Evolutionary conservation across 257 asterid genomes (phyloP).

Genomic region (Verbascum thapsus): DNA sequence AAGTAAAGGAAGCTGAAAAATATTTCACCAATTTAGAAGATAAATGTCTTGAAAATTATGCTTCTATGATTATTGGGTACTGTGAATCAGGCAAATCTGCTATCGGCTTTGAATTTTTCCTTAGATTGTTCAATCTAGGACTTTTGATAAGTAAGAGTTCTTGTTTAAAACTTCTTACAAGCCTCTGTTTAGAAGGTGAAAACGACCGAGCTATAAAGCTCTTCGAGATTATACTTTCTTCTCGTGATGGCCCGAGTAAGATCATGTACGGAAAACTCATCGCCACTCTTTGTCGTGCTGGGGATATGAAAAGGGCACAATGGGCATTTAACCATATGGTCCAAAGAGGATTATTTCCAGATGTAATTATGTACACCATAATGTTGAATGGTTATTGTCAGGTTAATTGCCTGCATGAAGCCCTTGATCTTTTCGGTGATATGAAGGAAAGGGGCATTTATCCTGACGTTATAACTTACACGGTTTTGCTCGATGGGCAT

Average conservation of each 20-base stretch:
- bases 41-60: conserved; percentile 55
- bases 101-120: conserved; percentile 54
- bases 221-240: conserved; percentile 42
- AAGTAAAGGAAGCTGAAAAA: conserved; percentile 60
- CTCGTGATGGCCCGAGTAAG: conserved; percentile 47
- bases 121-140: conserved; percentile 40
- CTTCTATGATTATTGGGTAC: conserved; percentile 71
- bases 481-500: conserved; percentile 68
- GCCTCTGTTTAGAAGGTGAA: conserved; percentile 63
- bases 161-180: conserved; percentile 56
- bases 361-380: conserved; percentile 59
- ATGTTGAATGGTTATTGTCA: conserved; percentile 82
- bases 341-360: conserved; percentile 58
- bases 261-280: conserved; percentile 51
- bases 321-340: conserved; percentile 57
- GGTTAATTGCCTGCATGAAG: conserved; percentile 50
- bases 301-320: conserved; percentile 64
- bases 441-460: conserved; percentile 67
- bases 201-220: conserved; percentile 43
- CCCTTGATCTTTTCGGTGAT: conserved; percentile 53
- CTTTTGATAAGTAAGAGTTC: conserved; percentile 39
- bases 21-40: conserved; percentile 52
- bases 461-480: conserved; percentile 74
- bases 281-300: conserved; percentile 63
- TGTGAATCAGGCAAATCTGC: conserved; percentile 53